Base-by-base conservation (phyloP, 2,329 filamentous ascomycete species). In the Hymenoscyphus albidus region DNA sequence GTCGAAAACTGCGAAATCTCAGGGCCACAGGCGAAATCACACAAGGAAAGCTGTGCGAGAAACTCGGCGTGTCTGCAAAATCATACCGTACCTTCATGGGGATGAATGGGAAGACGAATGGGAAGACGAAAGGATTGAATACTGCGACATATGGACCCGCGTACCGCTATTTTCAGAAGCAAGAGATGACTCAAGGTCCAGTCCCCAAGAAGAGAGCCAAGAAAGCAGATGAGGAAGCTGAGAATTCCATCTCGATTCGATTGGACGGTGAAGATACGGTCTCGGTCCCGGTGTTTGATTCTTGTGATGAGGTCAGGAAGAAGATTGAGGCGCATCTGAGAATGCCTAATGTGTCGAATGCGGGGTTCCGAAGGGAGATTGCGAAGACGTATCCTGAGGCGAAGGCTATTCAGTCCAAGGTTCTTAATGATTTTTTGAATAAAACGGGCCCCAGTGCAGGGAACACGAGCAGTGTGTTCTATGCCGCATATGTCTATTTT, bases 401-500 rank as follows among this genome's bases (percentile, higher is more conserved):
- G 3, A 72, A 73, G 62, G 77, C 76, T 51, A 77, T 84, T 12
- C 78, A 79, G 39, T 71, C 77, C 2, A 78, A 77, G 58, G 78
- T 81, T 64, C 76, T 86, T 18, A 77, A 76, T 39, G 75, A 78
- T 48, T 87, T 87, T 69, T 76, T 84, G 63, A 71, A 71, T 5
- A 82, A 82, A 69, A 82, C 80, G 63, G 84, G 83, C 0, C 64
- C 78, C 0, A 76, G 74, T 10, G 76, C 77, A 1, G 84, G 85
- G 4, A 82, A 82, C 62, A 81, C 78, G 2, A 81, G 76, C 61
- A 68, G 69, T 9, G 76, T 82, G 1, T 87, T 81, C 70, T 86
- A 87, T 68, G 80, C 79, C 2, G 78, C 77, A 0, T 87, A 87
- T 70, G 79, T 85, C 22, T 85, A 81, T 72, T 87, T 87, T 69